Conservation (phyloP, 306 rosid genomes). For the Prinsepia uniflora region DNA sequence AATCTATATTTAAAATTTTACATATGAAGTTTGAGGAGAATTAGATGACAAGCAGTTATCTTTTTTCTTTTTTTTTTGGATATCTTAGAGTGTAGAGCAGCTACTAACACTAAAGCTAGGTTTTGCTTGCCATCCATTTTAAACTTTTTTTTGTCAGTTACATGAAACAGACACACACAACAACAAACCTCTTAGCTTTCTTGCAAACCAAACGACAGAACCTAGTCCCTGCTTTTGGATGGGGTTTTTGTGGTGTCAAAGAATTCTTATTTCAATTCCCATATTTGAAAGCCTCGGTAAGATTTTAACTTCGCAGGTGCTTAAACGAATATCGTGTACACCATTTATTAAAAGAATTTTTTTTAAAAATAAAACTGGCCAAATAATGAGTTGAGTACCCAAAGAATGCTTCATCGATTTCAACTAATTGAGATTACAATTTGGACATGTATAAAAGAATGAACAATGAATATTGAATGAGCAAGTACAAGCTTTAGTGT, state of each 20-base stretch:
- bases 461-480: constrained; percentile 20
- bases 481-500: neutral
- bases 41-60: constrained; percentile 31
- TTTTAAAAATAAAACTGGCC: neutral
- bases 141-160: constrained; percentile 16
- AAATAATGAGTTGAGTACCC: neutral
- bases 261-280: neutral
- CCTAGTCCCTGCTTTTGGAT: constrained; percentile 36
- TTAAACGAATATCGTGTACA: too few species aligned
- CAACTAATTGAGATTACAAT: constrained; percentile 1
- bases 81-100: neutral
- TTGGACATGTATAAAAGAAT: constrained; percentile 30
- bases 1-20: too few species aligned
- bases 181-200: constrained; percentile 28
- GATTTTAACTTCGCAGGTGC: too few species aligned
- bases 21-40: too few species aligned
- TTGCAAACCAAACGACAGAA: constrained; percentile 31
- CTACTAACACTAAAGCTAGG: neutral
- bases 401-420: constrained; percentile 24
- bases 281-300: too few species aligned
- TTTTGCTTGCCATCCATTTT: constrained; percentile 30
- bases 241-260: constrained; percentile 28
- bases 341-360: neutral
- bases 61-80: neutral
- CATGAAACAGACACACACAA: constrained; percentile 25